A percentile compares a stretch with the other conserved stretches of the same genome.
phyloP scores from a whole-genome alignment of 164 flowering plant genomes.

The Litsea cubeba region DNA sequence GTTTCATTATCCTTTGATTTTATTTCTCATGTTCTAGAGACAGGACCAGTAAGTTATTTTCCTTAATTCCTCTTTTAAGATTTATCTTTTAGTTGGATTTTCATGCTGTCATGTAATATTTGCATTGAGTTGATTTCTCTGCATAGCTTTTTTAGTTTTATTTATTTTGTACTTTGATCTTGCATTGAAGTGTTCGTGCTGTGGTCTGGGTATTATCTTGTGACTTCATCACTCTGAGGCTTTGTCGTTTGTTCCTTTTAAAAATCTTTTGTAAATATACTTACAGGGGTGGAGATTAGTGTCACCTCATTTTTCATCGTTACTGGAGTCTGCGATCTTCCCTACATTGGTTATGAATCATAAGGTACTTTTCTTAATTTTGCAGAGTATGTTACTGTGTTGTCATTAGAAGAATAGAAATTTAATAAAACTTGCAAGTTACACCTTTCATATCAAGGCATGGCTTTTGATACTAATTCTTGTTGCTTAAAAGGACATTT shows the following conservation, averaged over 20 bases:
- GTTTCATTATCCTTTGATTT: conserved; percentile 70
- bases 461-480: conserved; percentile 9
- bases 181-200: neutral
- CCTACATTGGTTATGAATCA: conserved; percentile 64
- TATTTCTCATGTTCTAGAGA: conserved; percentile 64
- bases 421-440: neutral
- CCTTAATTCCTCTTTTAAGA: neutral
- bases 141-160: neutral
- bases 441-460: neutral
- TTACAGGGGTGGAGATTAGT: conserved; percentile 79
- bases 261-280: conserved; percentile 7
- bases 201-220: neutral
- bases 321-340: conserved; percentile 67
- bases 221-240: neutral
- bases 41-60: conserved; percentile 61
- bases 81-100: neutral
- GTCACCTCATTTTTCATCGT: conserved; percentile 61
- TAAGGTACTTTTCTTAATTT: conserved; percentile 40
- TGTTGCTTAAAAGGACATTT: conserved; percentile 40
- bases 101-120: neutral
- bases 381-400: neutral
- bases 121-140: neutral
- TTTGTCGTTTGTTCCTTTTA: conserved; percentile 3
- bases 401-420: neutral
- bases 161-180: neutral